Base-by-base conservation (phyloP, 768 basidiomycete genomes). In the Russula sp. region DNA sequence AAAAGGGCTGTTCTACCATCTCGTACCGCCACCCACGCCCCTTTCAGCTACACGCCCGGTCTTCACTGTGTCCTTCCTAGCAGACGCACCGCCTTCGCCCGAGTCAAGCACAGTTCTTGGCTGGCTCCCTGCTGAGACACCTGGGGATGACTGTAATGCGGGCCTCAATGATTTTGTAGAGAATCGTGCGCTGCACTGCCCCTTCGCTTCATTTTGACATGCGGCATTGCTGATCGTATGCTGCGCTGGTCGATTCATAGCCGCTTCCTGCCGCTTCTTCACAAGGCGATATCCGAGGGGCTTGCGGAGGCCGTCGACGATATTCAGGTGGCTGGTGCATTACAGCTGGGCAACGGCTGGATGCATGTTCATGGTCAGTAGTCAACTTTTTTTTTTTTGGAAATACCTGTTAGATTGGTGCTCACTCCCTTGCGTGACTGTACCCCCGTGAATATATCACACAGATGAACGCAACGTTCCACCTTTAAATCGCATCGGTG, bases 291-390 rank as follows among this genome's bases (percentile, higher is more conserved):
- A 18, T 78, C 79, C 56, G 73, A 76, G 28, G 85, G 80, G 22
- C 76, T 92, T 6, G 70, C 69, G 22, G 82, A 88, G 51, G 80
- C 79, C 11, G 76, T 80, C 1, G 91, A 93, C 68, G 85, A 88
- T 2, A 76, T 89, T 3, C 85, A 86, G 78, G 79, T 71, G 5
- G 85, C 85, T 61, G 82, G 80, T 7, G 91, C 90, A 11, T 72
- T 81, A 34, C 88, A 89, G 70, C 74, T 85, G 3, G 83, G 82
- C 64, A 74, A 83, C 22, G 91, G 91, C n/a, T 93, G 91, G 91
- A 88, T 93, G 87, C 91, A 93, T 71, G 85, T 93, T 52, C 83
- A 91, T 50, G 83, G 81, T 81, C 57, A 38, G 64, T 32, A 16
- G n/a, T 48, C 11, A 22, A 20, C 13, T 34, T 8, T 34, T 20